Conservation (phyloP, 176 grass and related monocot genomes). For the Pharus latifolius region DNA sequence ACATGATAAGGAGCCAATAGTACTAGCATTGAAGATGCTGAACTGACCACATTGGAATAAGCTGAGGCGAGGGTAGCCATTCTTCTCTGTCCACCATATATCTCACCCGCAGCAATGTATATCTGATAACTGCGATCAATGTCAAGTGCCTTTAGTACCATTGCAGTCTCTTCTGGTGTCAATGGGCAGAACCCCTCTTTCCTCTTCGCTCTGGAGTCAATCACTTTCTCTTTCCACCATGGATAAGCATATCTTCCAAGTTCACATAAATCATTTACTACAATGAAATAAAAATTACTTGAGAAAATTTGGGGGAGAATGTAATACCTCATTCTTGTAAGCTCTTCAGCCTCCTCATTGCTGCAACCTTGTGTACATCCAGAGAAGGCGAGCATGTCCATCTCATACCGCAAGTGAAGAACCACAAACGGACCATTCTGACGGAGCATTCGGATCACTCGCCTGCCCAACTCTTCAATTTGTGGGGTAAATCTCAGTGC, state of each 20-base stretch:
- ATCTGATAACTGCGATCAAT: slow-evolving; percentile 64
- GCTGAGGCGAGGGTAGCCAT: slow-evolving; percentile 61
- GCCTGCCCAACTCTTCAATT: slow-evolving; percentile 73
- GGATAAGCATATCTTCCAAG: slow-evolving; percentile 83
- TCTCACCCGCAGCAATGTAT: slow-evolving; percentile 93
- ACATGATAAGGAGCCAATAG: neutral
- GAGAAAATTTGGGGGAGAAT: neutral
- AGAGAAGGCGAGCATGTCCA: slow-evolving; percentile 99
- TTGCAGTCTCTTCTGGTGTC: slow-evolving; percentile 83
- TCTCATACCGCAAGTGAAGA: slow-evolving; percentile 93
- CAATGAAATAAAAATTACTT: neutral
- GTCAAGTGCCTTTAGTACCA: slow-evolving; percentile 63
- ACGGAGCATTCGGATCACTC: slow-evolving; percentile 56
- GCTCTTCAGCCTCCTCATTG: slow-evolving; percentile 54
- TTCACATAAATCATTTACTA: slow-evolving; percentile 8
- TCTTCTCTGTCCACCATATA: slow-evolving; percentile 83
- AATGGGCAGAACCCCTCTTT: slow-evolving; percentile 85
- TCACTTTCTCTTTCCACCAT: slow-evolving; percentile 99
- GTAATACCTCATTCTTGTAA: slow-evolving; percentile 82
- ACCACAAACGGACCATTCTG: slow-evolving; percentile 76
- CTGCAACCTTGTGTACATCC: slow-evolving; percentile 88
- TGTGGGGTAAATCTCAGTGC: slow-evolving; percentile 83
- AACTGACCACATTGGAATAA: slow-evolving; percentile 82
- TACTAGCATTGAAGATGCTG: slow-evolving; percentile 7
- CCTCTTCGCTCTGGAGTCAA: slow-evolving; percentile 62